Evolutionary conservation across 495 filamentous ascomycete species (phyloP), one percentile per base, ranked within the genome.

Genomic region (Tuber indicum): DNA sequence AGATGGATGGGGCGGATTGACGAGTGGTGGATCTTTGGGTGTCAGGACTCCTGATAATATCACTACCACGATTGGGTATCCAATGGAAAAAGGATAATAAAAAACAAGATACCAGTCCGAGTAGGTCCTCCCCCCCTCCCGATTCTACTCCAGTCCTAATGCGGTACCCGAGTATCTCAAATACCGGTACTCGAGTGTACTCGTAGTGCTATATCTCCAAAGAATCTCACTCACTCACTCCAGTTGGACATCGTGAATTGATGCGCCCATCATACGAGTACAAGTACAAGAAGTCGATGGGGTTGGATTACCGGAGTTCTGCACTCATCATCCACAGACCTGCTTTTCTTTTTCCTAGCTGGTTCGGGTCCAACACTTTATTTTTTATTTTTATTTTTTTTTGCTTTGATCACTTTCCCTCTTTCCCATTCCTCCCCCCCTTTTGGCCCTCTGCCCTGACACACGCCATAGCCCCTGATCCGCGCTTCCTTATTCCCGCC

Each of bases 381-480:
- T 58, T 32, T 32, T 32, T 66, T 66, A 26, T 58, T 32, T 32
- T 32, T 66, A 26, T 58, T 32, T 32, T 32, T 66, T 66, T 66
- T 66, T 74, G 78, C 78, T 79, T 76, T 80, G 78, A 75, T 80
- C 78, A 80, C 77, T 78, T 78, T 79, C 77, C 42, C 71, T 69
- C 72, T 71, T 74, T 75, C 77, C 32, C 72, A 17, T 43, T 73
- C 47, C 58, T 77, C 44, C 75, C 71, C 71, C 62, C 32, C 32
- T 32, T 74, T 78, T 79, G 72, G 69, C 45, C 75, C 74, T 71
- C 12, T 46, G 69, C 74, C 71, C 73, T 76, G 78, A 76, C 78
- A 79, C 78, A 79, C 77, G 71, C 78, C 79, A 79, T 72, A 76
- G 71, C 78, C 78, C 78, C 78, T 80, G 78, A 80, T 80, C 78